Evolutionary conservation across 2,329 filamentous ascomycete genomes (phyloP), one percentile per base, ranked within the genome.

Genomic region (Aspergillus sp.): DNA sequence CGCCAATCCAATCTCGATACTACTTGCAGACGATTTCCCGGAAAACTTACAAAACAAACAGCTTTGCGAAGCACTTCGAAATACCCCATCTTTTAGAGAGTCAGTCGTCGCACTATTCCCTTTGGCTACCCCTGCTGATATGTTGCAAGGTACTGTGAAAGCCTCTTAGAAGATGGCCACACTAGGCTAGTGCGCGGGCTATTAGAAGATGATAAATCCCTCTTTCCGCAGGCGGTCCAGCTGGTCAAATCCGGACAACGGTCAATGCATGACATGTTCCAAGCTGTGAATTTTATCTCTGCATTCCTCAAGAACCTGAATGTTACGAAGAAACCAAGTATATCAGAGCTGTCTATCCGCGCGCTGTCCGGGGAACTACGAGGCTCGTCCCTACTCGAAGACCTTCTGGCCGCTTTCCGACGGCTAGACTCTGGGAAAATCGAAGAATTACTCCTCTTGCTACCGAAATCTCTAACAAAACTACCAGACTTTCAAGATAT

Each of bases 31-130:
- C 7, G 51, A 64, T 9, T 22, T 48, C 17, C 39, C 59, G 8
- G 63, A 68, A 2, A 49, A 72, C 1, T 60, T 67, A 12, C 47
- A 78, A 66, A 53, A 68, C 61, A 59, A 58, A 6, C 77, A 81
- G 41, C 75, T 83, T 17, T 80, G 81, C 48, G 79, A 85, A 63
- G 83, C 83, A 24, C 69, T 85, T 22, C 79, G 85, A 22, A 84
- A 82, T 59, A 63, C 85, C 6, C 77, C 80, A 2, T 86, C 85
- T 9, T 87, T 87, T 60, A 77, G 77, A 62, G 71, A 64, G 76
- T 80, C 61, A 61, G 68, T 43, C 15, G 3, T 43, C 30, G n/a
- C 15, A 5, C 26, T 24, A 18, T 48, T n/a, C 24, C 43, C 1
- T 17, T 7, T 15, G 22, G 38, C 3, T 5, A n/a, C 36, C 17